These are phyloP conservation scores for Lepidium didymum DNA, from an alignment of 345 rosid genomes.

Conservation along the genomic window DNA sequence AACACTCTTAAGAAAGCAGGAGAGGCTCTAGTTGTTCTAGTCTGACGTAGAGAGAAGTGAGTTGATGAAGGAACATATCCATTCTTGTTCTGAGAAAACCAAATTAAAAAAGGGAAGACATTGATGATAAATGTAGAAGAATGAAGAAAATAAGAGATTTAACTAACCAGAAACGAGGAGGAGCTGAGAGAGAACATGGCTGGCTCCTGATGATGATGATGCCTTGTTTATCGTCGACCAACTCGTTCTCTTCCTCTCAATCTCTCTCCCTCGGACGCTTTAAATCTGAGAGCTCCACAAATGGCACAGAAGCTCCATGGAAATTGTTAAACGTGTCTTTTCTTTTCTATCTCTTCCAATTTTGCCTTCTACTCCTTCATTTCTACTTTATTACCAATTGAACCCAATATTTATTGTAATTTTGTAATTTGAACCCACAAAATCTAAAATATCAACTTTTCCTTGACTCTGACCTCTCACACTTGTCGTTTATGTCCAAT, in stretches of 20 bases:
- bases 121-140: background rate
- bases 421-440: background rate
- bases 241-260: background rate
- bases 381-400: background rate
- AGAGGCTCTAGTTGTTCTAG: constrained; percentile 10
- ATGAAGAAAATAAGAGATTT: background rate
- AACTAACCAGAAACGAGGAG: constrained; percentile 43
- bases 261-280: background rate
- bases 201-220: background rate
- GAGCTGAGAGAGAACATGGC: constrained; percentile 44
- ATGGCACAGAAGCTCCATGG: constrained; percentile 19
- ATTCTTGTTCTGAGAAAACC: constrained; percentile 39
- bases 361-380: constrained; percentile 3
- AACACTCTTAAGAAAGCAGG: constrained; percentile 38
- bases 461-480: background rate
- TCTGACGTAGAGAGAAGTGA: constrained; percentile 33
- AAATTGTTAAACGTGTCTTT: constrained; percentile 19
- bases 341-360: constrained; percentile 8
- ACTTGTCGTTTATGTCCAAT: background rate
- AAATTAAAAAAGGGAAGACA: background rate
- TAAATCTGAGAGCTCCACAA: constrained; percentile 8
- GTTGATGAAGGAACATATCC: constrained; percentile 34
- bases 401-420: too few species aligned
- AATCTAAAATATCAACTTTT: background rate
- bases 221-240: background rate